These are phyloP conservation scores for Tinospora cordifolia DNA, from an alignment of 164 flowering plant genomes.

Conservation along the genomic window DNA sequence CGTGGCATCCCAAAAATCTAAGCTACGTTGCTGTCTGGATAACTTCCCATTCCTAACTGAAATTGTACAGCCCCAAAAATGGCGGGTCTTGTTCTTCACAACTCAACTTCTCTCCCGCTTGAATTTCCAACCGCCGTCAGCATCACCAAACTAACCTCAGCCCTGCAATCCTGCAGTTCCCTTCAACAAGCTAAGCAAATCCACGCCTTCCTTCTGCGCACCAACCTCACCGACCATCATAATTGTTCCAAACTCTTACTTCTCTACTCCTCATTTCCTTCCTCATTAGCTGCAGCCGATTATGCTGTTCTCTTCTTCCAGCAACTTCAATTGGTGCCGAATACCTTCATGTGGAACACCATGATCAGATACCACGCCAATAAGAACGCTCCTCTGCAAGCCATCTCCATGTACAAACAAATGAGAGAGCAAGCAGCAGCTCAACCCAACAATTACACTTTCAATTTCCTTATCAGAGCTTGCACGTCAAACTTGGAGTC, in stretches of 20 bases:
- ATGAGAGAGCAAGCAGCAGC: conserved; percentile 18
- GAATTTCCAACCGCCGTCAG: background rate
- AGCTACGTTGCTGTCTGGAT: conserved; percentile 5
- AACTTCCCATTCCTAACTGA: background rate
- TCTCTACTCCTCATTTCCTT: conserved; percentile 9
- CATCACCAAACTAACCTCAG: conserved; percentile 1
- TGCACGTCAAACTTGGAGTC: background rate
- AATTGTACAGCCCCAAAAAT: background rate
- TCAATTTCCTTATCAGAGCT: conserved; percentile 23
- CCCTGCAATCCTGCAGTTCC: conserved; percentile 12
- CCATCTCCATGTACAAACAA: conserved; percentile 7
- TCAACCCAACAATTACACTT: conserved; percentile 26
- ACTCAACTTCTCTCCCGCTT: background rate
- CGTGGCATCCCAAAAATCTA: too few relatives aligned
- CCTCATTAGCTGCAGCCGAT: background rate
- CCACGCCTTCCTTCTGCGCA: conserved; percentile 20
- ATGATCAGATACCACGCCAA: conserved; percentile 20
- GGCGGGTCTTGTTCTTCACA: conserved; percentile 5
- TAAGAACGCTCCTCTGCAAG: background rate
- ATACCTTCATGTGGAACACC: conserved; percentile 20
- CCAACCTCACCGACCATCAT: background rate
- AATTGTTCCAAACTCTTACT: conserved; percentile 16
- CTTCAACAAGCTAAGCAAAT: conserved; percentile 23
- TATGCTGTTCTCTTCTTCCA: conserved; percentile 17
- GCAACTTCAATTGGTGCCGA: conserved; percentile 13